Evolutionary conservation across 2,329 filamentous ascomycete genomes (phyloP), one percentile per base, ranked within the genome.

Genomic region (Paraconiothyrium brasiliense): DNA sequence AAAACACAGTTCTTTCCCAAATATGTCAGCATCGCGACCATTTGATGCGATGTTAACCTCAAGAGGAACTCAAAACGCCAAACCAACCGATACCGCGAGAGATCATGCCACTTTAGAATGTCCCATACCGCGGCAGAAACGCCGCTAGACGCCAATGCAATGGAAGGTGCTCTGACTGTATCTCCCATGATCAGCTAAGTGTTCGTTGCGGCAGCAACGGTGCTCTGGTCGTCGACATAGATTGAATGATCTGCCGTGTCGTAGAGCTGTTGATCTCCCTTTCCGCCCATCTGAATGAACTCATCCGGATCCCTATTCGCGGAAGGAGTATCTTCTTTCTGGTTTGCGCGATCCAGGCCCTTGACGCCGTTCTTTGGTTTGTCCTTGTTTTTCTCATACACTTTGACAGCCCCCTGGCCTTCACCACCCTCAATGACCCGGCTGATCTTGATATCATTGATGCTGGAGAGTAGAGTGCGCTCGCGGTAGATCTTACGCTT

Each of bases 241-340:
- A 75, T 73, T 55, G 78, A 83, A 1, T 72, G 76, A 41, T 75
- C 75, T 37, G 92, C 90, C 54, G 92, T 83, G 10, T 86, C 87
- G 75, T 89, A 97, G 14, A 97, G 83, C 47, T 86, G 83, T 77
- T 93, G 88, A 72, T 98, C 94, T 5, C 93, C 94, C 71, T 91
- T 92, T 16, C 93, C 93, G 43, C 94, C 94, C 83, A 96, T 86
- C 64, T 90, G 87, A 77, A 93, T 90, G 69, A 97, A 98, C 71
- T 95, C 93, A 5, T 86, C 83, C 0, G 92, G 85, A 35, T 87
- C 85, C 59, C 92, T 85, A 63, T 89, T 83, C 35, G 88, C 86
- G 30, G 88, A 87, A 0, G 94, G 94, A 0, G 85, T 85, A 0
- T 84, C 78, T 80, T 97, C 92, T 63, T 85, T 65, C 16, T 64